Evolutionary conservation across 768 basidiomycete genomes (phyloP).

Genomic region (Termitomyces sp.): DNA sequence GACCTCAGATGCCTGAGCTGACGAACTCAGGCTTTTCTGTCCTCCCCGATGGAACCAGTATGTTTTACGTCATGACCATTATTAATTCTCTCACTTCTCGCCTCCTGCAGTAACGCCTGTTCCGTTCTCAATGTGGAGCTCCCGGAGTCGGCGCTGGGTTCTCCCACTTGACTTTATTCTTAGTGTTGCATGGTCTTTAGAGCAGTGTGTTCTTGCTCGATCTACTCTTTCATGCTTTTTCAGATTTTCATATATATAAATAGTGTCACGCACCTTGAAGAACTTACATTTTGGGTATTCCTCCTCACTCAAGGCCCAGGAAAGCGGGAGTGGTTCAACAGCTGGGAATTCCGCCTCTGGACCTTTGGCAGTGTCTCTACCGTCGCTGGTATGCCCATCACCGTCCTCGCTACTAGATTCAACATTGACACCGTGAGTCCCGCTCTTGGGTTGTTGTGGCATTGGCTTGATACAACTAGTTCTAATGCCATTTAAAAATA

Average conservation of each 20-base stretch:
- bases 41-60: conserved; percentile 27
- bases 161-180: conserved; percentile 68
- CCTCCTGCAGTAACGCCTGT: conserved; percentile 44
- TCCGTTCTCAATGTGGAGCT: conserved; percentile 48
- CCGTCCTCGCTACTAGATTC: conserved; percentile 52
- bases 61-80: conserved; percentile 4
- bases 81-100: background rate
- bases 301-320: conserved; percentile 70
- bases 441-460: background rate
- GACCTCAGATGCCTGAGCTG: background rate
- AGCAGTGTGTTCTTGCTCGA: conserved; percentile 46
- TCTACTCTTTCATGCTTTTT: conserved; percentile 2
- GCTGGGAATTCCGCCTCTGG: conserved; percentile 76
- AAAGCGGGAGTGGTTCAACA: conserved; percentile 72
- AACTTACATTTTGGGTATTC: conserved; percentile 80
- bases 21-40: conserved; percentile 32
- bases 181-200: conserved; percentile 70
- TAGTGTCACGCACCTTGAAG: conserved; percentile 76
- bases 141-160: conserved; percentile 43
- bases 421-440: conserved; percentile 50
- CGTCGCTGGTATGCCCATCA: conserved; percentile 67
- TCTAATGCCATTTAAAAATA: conserved; percentile 22
- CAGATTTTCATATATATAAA: background rate
- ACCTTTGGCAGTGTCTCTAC: conserved; percentile 58
- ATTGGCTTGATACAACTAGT: background rate